A percentile compares a stretch with the other conserved stretches of the same genome.
These are phyloP conservation scores for Paramyrothecium sp. DNA, from an alignment of 2,329 filamentous ascomycete genomes.

Conservation along the genomic window DNA sequence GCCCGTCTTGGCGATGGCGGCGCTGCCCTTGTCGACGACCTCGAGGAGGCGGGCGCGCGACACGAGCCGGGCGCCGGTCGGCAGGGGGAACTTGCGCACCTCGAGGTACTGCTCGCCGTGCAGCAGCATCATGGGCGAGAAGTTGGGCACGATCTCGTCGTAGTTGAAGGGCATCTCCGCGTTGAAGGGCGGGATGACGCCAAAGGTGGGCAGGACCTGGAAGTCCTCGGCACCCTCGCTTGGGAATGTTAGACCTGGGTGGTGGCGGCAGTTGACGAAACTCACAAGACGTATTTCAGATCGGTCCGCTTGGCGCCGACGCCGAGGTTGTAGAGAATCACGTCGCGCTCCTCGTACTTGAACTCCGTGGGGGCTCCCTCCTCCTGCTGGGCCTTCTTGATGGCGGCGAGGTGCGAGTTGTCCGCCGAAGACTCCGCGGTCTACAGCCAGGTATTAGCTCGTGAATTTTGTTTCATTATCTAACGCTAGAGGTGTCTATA, in stretches of 20 bases:
- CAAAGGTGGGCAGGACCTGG: slow-evolving; percentile 91
- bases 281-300: slow-evolving; percentile 76
- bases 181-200: slow-evolving; percentile 92
- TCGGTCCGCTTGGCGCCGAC: slow-evolving; percentile 89
- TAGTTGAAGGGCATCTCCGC: slow-evolving; percentile 77
- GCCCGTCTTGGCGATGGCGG: slow-evolving; percentile 78
- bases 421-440: slow-evolving; percentile 33
- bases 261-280: slow-evolving; percentile 1
- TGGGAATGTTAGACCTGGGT: slow-evolving; percentile 5
- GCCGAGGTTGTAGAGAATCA: slow-evolving; percentile 94
- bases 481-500: slow-evolving; percentile 10
- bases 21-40: slow-evolving; percentile 92
- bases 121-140: slow-evolving; percentile 96
- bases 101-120: slow-evolving; percentile 99
- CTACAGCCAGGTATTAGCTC: slow-evolving; percentile 18
- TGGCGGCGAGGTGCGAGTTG: slow-evolving; percentile 70
- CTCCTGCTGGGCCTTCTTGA: slow-evolving; percentile 71
- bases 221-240: slow-evolving; percentile 86
- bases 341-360: slow-evolving; percentile 80
- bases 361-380: slow-evolving; percentile 73
- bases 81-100: slow-evolving; percentile 86
- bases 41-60: slow-evolving; percentile 82
- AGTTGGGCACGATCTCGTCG: slow-evolving; percentile 87
- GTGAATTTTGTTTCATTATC: slow-evolving; percentile 9
- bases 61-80: slow-evolving; percentile 74